Base-by-base conservation (phyloP, 305 asterid genomes). In the Plantago coronopus region DNA sequence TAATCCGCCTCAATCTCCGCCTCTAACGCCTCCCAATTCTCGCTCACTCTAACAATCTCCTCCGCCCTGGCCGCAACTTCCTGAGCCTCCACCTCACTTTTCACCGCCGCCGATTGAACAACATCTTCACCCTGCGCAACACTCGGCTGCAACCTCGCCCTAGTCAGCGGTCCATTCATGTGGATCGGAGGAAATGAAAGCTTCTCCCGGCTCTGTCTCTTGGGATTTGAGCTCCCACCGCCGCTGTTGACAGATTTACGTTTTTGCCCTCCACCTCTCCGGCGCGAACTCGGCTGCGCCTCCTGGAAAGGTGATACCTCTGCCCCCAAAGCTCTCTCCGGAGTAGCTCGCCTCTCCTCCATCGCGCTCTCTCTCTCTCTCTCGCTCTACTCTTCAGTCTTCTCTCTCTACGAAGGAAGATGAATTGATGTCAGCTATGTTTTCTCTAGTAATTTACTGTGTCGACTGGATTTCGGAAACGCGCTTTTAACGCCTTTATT, bases 151-250 rank as follows among this genome's bases (percentile, higher is more conserved):
- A 78, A 78, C 6, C 95, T 86, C 14, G 99, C 99, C 83, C 97
- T 83, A 37, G 99, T 87, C 69, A 73, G 73, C 20, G 97, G 97
- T 40, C 97, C 97, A 67, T 85, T 83, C 77, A 82, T 86, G 83
- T 93, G 85, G 95, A 89, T 89, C 97, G 87, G 87, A 54, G 80
- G 63, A 37, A 85, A 80, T 27, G 66, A 77, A 21, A 78, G 82
- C 88, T 80, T 89, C 71, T 91, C 98, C 59, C 98, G 79, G 61
- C 90, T 88, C 78, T 84, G 98, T 21, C 98, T 79, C 85, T 93
- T 93, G 2, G 89, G 64, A 46, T 78, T 64, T 62, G 89, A 79
- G 79, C 76, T 60, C 61, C 78, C 64, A 65, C 81, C 79, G 66
- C 84, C 71, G 77, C 78, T 78, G 78, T 83, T 79, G 61, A 79